Evolutionary conservation across 2,329 filamentous ascomycete species (phyloP), one percentile per base, ranked within the genome.

Genomic region (Aspergillus japonicus): DNA sequence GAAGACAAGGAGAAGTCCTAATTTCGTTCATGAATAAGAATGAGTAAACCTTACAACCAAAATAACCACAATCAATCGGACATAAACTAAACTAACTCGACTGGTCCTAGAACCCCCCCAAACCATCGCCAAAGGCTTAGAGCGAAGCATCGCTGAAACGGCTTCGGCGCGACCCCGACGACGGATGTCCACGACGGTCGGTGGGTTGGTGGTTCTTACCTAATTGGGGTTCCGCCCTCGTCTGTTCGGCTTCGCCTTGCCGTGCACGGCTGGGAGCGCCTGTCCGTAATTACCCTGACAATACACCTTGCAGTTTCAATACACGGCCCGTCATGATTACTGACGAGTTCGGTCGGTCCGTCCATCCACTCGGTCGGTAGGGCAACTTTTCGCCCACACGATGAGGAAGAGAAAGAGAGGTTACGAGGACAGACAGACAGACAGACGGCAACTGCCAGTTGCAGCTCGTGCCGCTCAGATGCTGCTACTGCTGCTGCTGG

Each of bases 381-480:
- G 52, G 52, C 52, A 47, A 54, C 39, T 44, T 47, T 23, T 12
- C 16, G 33, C 33, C 33, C 33, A 35, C 33, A 35, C 11, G 33
- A 35, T 35, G 33, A 35, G 33, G 11, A 11, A 42, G 39, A 16
- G 4, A 5, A 5, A 42, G 39, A 42, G 39, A 29, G 33, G 33
- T 35, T 35, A 35, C 33, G 33, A 35, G 33, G 33, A 16, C 33
- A 16, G 33, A 35, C 33, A 11, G 31, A 33, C 31, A 7, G 2
- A 33, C 23, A 29, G 26, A 35, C 33, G 19, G 24, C 21, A 19
- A 26, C 42, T 19, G 47, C 44, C 42, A 47, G 42, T 47, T 51
- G 56, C 55, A 57, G 54, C 58, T 61, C 56, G 58, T 61, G 58
- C 61, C 58, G 58, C 54, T 51, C 54, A 26, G 54, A 56, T 62